A percentile compares a stretch with the other conserved stretches of the same genome.
These are phyloP conservation scores for Colletotrichum lini DNA, from an alignment of 2,329 filamentous ascomycete genomes.

Conservation along the genomic window DNA sequence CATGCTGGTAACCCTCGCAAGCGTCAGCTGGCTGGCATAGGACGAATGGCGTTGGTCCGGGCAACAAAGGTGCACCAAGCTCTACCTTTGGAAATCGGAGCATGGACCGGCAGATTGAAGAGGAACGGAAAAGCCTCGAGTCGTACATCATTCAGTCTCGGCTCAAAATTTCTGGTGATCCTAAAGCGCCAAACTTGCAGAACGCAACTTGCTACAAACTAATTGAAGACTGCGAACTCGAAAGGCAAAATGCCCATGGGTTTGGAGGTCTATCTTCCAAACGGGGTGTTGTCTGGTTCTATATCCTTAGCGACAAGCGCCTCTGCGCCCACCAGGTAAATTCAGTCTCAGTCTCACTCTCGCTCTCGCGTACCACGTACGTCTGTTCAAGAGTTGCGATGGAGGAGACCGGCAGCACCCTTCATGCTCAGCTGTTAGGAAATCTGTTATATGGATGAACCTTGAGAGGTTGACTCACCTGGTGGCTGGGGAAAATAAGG, in stretches of 20 bases:
- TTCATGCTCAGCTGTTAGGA: slow-evolving; percentile 33
- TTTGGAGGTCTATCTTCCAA: not conserved
- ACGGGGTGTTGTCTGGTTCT: not conserved
- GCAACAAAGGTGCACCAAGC: not conserved
- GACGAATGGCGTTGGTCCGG: not conserved
- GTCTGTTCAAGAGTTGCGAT: slow-evolving; percentile 46
- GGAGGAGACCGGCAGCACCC: slow-evolving; percentile 51
- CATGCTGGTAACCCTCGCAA: not conserved
- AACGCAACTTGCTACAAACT: not conserved
- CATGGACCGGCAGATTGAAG: too few relatives aligned
- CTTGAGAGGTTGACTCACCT: slow-evolving; percentile 70
- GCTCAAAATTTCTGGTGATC: too few relatives aligned
- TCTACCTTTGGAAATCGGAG: not conserved
- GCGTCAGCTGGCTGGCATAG: not conserved
- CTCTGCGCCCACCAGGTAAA: not conserved
- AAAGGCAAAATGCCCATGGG: not conserved
- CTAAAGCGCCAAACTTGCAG: not conserved
- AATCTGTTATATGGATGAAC: slow-evolving; percentile 7
- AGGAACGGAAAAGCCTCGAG: not conserved
- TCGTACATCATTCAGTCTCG: not conserved
- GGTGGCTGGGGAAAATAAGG: slow-evolving; percentile 89
- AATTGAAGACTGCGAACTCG: not conserved
- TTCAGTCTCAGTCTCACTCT: not conserved
- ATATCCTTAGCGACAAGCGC: not conserved
- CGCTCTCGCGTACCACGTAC: too few relatives aligned